Conservation (phyloP, 2,329 filamentous ascomycete species). For the Biscogniauxia mediterranea region DNA sequence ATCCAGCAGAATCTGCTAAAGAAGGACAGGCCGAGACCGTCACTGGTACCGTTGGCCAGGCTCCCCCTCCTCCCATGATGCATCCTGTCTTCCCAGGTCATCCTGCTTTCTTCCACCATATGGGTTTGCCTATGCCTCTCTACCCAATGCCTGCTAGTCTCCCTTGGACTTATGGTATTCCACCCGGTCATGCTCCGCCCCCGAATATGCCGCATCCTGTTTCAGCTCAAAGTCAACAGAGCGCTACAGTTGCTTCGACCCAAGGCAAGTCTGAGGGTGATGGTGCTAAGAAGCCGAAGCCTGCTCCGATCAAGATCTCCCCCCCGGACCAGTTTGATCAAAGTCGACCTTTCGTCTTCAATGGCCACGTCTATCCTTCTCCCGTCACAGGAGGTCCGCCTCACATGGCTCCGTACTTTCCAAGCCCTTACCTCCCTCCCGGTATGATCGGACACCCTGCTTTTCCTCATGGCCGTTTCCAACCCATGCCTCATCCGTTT, state of each 20-base stretch:
- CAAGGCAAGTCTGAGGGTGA: conserved; percentile 20
- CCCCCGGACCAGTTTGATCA: conserved; percentile 47
- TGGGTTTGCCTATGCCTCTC: conserved; percentile 31
- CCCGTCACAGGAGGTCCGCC: conserved; percentile 16
- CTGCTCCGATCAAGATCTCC: conserved; percentile 35
- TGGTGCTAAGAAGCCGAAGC: conserved; percentile 31
- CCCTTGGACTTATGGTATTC: conserved; percentile 23
- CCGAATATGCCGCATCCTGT: conserved; percentile 11
- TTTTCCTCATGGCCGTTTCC: not conserved
- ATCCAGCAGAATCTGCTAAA: conserved; percentile 24
- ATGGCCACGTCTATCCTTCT: conserved; percentile 45
- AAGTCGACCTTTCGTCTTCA: conserved; percentile 43
- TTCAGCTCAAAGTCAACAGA: conserved; percentile 13
- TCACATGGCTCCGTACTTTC: conserved; percentile 20
- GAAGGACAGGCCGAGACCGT: conserved; percentile 14
- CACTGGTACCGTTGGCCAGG: conserved; percentile 11
- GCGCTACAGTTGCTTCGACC: conserved; percentile 8
- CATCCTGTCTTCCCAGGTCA: conserved; percentile 18
- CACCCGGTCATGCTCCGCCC: conserved; percentile 11
- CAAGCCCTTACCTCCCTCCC: conserved; percentile 21
- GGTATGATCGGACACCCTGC: conserved; percentile 8
- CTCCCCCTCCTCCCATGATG: conserved; percentile 19
- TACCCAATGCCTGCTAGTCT: conserved; percentile 24
- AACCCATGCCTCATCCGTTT: conserved; percentile 8
- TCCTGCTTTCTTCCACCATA: conserved; percentile 23